Conservation (phyloP, 192 early-diverging fungal species). For the Entrophospora sp. region DNA sequence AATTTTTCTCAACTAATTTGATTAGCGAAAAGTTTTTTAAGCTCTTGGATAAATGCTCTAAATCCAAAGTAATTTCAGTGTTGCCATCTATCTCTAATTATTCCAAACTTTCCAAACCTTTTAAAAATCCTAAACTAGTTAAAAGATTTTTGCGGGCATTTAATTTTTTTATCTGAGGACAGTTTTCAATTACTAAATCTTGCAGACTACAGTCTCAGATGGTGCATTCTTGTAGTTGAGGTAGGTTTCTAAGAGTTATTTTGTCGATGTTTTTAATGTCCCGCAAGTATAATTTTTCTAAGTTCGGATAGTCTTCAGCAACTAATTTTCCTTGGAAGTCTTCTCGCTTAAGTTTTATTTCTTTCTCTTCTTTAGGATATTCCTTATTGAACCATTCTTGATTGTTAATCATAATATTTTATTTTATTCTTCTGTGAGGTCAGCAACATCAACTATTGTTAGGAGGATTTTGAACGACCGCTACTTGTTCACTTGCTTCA, state of each 20-base stretch:
- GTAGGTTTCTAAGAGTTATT: not conserved
- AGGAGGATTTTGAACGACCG: not conserved
- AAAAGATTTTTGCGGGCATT: not conserved
- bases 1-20: too few relatives aligned
- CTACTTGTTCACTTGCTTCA: not conserved
- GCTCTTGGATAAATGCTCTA: too few relatives aligned
- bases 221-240: not conserved
- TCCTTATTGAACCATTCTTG: not conserved
- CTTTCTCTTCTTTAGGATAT: slow-evolving; percentile 7
- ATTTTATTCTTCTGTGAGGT: not conserved
- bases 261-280: not conserved
- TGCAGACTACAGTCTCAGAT: not conserved
- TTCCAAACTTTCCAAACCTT: not conserved
- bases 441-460: too few relatives aligned
- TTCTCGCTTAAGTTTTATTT: not conserved
- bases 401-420: not conserved
- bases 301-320: not conserved
- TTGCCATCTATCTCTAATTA: slow-evolving; percentile 2
- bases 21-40: too few relatives aligned
- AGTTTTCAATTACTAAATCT: slow-evolving; percentile 2
- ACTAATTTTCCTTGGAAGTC: not conserved
- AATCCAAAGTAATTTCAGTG: not conserved
- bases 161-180: slow-evolving; percentile 1
- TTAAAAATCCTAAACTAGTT: not conserved
- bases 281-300: not conserved